phyloP scores from a whole-genome alignment of 805 yeast genomes.

The Cyberlindnera petersonii region DNA sequence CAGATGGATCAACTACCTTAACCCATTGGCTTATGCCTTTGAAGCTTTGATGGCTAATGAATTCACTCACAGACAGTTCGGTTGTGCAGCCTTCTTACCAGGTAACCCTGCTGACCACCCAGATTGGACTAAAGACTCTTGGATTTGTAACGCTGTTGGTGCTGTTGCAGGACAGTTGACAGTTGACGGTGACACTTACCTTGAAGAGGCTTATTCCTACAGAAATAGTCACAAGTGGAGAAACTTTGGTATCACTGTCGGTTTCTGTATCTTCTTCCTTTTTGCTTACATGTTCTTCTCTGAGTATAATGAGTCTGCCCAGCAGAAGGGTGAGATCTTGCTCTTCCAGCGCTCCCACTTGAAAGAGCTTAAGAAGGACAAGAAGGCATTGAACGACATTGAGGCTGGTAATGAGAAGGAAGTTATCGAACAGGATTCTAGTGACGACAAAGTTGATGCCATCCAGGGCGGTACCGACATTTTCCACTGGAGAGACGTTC shows the following conservation, averaged over 20 bases:
- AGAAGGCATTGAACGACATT: constrained; percentile 26
- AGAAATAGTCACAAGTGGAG: constrained; percentile 52
- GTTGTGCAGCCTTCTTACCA: constrained; percentile 48
- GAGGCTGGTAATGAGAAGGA: constrained; percentile 30
- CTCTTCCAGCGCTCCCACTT: constrained; percentile 52
- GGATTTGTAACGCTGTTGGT: constrained; percentile 55
- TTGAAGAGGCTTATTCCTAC: constrained; percentile 43
- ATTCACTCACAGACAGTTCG: constrained; percentile 42
- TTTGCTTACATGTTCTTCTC: constrained; percentile 47
- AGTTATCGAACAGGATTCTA: constrained; percentile 20
- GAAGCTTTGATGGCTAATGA: constrained; percentile 59
- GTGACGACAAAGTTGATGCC: constrained; percentile 24
- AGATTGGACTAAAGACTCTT: constrained; percentile 28
- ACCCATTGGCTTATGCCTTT: constrained; percentile 56
- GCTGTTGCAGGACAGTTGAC: constrained; percentile 45
- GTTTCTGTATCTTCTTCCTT: constrained; percentile 52
- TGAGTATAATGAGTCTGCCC: constrained; percentile 57
- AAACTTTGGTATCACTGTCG: constrained; percentile 59
- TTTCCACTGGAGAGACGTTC: constrained; percentile 75
- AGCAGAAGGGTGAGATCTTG: constrained; percentile 69
- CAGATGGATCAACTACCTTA: constrained; percentile 58
- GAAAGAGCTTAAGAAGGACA: constrained; percentile 41
- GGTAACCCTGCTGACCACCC: constrained; percentile 27
- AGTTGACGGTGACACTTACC: constrained; percentile 52
- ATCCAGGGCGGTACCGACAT: constrained; percentile 42